A percentile compares a stretch with the other conserved stretches of the same genome.
Conservation (phyloP, 371 early-diverging fungal species). For the Saksenaea oblongispora region DNA sequence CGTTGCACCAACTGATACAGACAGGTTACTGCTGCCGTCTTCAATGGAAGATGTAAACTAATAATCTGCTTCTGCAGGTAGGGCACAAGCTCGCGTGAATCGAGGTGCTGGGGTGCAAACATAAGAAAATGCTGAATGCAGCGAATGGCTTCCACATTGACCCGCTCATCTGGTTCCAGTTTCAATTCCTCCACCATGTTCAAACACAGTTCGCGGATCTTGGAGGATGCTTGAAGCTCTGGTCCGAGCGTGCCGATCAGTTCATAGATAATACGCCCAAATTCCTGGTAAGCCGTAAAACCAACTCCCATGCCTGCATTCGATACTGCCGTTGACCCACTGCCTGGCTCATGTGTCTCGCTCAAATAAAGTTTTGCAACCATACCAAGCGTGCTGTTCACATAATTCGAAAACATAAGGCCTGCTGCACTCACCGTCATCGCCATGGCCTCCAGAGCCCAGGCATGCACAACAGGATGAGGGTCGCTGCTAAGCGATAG, state of each 20-base stretch:
- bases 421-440: slow-evolving; percentile 89
- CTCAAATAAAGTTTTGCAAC: slow-evolving; percentile 84
- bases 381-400: slow-evolving; percentile 83
- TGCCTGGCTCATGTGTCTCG: slow-evolving; percentile 83
- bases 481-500: slow-evolving; percentile 89
- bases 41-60: slow-evolving; percentile 68
- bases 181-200: slow-evolving; percentile 78
- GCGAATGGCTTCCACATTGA: slow-evolving; percentile 84
- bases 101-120: slow-evolving; percentile 81
- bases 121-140: slow-evolving; percentile 89
- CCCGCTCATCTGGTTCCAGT: slow-evolving; percentile 76
- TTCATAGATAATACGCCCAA: slow-evolving; percentile 89
- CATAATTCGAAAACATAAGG: slow-evolving; percentile 87
- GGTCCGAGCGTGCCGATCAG: slow-evolving; percentile 92
- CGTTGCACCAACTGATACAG: slow-evolving; percentile 85
- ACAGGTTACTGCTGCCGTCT: slow-evolving; percentile 83
- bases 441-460: slow-evolving; percentile 89
- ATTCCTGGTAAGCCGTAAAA: slow-evolving; percentile 67
- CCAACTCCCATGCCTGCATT: slow-evolving; percentile 64
- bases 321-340: slow-evolving; percentile 62
- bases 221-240: slow-evolving; percentile 76
- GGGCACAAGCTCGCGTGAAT: slow-evolving; percentile 69
- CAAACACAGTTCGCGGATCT: slow-evolving; percentile 76
- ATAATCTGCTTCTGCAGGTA: slow-evolving; percentile 76
- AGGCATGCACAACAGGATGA: slow-evolving; percentile 92